Evolutionary conservation across 2,329 filamentous ascomycete species (phyloP).

Genomic region (Alternaria gansuensis): DNA sequence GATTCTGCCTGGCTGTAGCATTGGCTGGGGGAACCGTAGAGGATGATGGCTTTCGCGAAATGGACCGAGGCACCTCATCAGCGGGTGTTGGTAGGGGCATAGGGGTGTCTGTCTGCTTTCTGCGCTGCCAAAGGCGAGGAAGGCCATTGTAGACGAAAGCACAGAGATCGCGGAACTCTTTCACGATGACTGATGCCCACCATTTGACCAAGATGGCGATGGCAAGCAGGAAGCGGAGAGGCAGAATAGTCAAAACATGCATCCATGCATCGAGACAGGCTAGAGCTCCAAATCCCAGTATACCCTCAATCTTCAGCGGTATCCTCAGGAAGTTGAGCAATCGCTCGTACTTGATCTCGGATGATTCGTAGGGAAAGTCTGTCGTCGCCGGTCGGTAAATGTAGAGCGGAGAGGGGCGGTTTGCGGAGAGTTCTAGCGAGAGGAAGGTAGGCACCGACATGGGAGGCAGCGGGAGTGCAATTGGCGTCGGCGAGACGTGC

Average conservation of each 20-base stretch:
- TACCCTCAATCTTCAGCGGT: constrained; percentile 81
- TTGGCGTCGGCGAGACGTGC: constrained; percentile 54
- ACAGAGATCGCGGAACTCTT: constrained; percentile 75
- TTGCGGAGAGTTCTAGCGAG: constrained; percentile 70
- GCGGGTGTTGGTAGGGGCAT: constrained; percentile 40
- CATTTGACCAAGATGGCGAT: constrained; percentile 78
- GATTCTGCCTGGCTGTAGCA: constrained; percentile 38
- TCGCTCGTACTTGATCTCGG: constrained; percentile 88
- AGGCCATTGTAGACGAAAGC: constrained; percentile 82
- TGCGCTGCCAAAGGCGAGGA: constrained; percentile 76
- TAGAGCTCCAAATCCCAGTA: constrained; percentile 85
- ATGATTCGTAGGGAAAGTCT: constrained; percentile 87
- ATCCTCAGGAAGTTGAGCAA: constrained; percentile 87
- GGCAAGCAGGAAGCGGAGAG: constrained; percentile 85
- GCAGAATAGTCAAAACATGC: constrained; percentile 94
- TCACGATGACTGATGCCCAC: constrained; percentile 76
- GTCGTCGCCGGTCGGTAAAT: constrained; percentile 65
- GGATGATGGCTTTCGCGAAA: constrained; percentile 41
- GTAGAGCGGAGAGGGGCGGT: constrained; percentile 68
- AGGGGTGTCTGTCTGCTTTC: constrained; percentile 55
- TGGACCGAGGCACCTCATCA: constrained; percentile 39
- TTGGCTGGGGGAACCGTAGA: constrained; percentile 27
- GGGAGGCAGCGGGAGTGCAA: constrained; percentile 67
- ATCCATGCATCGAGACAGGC: constrained; percentile 96
- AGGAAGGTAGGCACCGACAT: constrained; percentile 71